Percentiles rank a stretch among this genome's conserved stretches.
Conservation (phyloP, 257 asterid species). For the Galeopsis tetrahit region DNA sequence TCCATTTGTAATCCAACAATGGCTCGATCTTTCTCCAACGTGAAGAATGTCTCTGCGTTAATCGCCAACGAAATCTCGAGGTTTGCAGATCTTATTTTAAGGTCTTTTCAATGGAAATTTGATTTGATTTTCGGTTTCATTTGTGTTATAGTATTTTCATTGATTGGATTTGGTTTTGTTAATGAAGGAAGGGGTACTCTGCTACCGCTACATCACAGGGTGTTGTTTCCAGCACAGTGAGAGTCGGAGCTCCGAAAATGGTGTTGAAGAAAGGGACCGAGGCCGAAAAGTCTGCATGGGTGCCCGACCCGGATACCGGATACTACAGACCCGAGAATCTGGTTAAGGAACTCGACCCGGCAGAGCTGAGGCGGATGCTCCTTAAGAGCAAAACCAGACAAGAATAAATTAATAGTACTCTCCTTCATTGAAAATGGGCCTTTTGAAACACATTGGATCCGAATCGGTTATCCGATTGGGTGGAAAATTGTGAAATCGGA, state of each 20-base stretch:
- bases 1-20: slow-evolving; percentile 22
- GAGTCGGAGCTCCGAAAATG: slow-evolving; percentile 44
- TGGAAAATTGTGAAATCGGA: background rate
- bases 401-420: slow-evolving; percentile 8
- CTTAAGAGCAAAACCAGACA: slow-evolving; percentile 39
- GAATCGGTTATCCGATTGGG: background rate
- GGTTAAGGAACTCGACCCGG: slow-evolving; percentile 53
- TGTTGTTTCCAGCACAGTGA: slow-evolving; percentile 30
- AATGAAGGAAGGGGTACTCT: slow-evolving; percentile 54
- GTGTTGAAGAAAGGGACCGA: slow-evolving; percentile 52
- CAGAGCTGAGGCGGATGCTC: slow-evolving; percentile 51
- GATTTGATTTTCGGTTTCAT: background rate
- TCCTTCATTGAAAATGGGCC: slow-evolving; percentile 14
- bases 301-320: slow-evolving; percentile 73
- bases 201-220: slow-evolving; percentile 38
- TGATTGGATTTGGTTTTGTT: background rate
- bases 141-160: background rate
- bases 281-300: slow-evolving; percentile 52
- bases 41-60: slow-evolving; percentile 42
- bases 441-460: slow-evolving; percentile 20
- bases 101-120: background rate
- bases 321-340: slow-evolving; percentile 58
- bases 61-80: slow-evolving; percentile 43
- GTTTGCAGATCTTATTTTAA: background rate
- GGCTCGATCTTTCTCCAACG: slow-evolving; percentile 55